A percentile compares a stretch with the other conserved stretches of the same genome.
Conservation (phyloP, 805 yeast species). For the Wickerhamomyces strasburgensis region DNA sequence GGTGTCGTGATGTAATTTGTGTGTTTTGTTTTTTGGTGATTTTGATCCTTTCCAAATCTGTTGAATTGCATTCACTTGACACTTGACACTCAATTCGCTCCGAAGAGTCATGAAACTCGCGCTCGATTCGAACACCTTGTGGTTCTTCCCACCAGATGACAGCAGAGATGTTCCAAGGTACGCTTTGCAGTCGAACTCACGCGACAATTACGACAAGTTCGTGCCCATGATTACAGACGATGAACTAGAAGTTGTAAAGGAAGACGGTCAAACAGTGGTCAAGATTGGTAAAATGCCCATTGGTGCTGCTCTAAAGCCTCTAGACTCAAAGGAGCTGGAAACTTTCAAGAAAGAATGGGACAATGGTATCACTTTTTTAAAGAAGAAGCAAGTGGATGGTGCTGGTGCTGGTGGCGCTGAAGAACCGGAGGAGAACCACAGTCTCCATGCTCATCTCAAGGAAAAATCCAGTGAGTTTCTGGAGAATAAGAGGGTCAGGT, state of each 20-base stretch:
- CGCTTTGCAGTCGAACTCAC: constrained; percentile 13
- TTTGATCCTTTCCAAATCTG: too few species aligned
- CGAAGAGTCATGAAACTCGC: too few species aligned
- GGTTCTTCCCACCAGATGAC: constrained; percentile 26
- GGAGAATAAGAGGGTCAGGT: constrained; percentile 15
- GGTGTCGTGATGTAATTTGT: too few species aligned
- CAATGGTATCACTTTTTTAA: constrained; percentile 4
- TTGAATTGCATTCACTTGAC: too few species aligned
- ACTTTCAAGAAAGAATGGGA: constrained; percentile 10
- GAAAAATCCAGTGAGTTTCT: constrained; percentile 15
- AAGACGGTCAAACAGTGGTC: constrained; percentile 1
- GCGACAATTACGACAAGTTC: constrained; percentile 12
- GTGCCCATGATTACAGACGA: constrained; percentile 15
- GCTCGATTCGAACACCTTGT: constrained; percentile 15
- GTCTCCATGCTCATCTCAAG: constrained; percentile 14
- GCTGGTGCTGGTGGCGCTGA: constrained; percentile 2
- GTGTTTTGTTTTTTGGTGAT: too few species aligned
- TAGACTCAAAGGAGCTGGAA: background rate
- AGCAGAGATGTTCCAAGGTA: constrained; percentile 25
- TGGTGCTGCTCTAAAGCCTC: background rate
- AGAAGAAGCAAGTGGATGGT: constrained; percentile 2
- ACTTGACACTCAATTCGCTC: too few species aligned
- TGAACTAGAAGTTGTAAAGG: constrained; percentile 1
- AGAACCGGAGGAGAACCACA: constrained; percentile 1
- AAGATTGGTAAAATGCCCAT: constrained; percentile 5